Conservation (phyloP, 2,329 filamentous ascomycete genomes). For the Cytospora paraplurivora region DNA sequence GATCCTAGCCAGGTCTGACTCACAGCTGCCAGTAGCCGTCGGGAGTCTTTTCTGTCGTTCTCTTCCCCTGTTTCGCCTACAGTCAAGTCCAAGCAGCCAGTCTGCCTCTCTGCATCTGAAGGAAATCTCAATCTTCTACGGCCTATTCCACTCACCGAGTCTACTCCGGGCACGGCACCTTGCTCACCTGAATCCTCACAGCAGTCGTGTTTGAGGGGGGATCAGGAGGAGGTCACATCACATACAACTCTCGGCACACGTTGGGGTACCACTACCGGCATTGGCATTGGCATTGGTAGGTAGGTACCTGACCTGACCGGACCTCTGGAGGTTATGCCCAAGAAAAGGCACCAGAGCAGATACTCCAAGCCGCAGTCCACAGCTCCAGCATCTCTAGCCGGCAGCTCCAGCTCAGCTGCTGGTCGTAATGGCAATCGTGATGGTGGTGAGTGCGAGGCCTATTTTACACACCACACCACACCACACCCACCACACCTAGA, state of each 20-base stretch:
- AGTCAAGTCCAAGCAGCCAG: background rate
- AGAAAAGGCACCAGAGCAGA: conserved; percentile 59
- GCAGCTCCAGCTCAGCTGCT: conserved; percentile 36
- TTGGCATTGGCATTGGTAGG: background rate
- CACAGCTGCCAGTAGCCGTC: conserved; percentile 29
- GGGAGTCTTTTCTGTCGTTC: conserved; percentile 3
- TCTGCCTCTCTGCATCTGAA: background rate
- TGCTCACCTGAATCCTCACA: conserved; percentile 20
- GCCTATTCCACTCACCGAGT: conserved; percentile 11
- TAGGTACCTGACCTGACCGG: conserved; percentile 9
- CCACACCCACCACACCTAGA: background rate
- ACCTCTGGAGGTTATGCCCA: conserved; percentile 53
- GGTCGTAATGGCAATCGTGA: conserved; percentile 3
- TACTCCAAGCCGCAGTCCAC: conserved; percentile 63
- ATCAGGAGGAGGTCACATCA: no score
- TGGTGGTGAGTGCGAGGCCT: conserved; percentile 22
- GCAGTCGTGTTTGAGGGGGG: conserved; percentile 8
- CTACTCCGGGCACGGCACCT: conserved; percentile 5
- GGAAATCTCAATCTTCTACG: background rate
- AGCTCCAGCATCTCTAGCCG: conserved; percentile 50
- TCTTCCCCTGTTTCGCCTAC: conserved; percentile 17
- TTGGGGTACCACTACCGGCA: background rate
- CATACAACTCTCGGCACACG: background rate
- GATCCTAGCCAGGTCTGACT: conserved; percentile 23
- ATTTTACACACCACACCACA: background rate